Evolutionary conservation across 228 moss, liverwort and hornwort genomes (phyloP), one percentile per base, ranked within the genome.

Genomic region (Sphagnum magellanicum): DNA sequence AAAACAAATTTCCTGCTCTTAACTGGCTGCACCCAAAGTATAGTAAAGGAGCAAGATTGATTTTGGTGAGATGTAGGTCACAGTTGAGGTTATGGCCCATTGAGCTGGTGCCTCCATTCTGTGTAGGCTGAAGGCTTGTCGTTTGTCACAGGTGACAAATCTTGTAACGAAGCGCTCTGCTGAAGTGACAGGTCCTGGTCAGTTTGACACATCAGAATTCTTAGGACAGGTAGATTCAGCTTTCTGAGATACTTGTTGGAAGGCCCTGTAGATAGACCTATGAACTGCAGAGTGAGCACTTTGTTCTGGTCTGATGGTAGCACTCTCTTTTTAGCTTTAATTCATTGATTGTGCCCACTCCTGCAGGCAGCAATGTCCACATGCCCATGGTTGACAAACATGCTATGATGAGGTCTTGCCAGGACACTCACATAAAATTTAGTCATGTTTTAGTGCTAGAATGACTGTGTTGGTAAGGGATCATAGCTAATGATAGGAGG

Each of bases 141-240:
- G 32, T 59, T 13, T 67, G 10, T 66, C 74, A 74, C 78, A 96
- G 96, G 96, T 97, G 71, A 91, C 93, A 76, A 97, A 87, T 70
- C 79, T 91, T 13, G 93, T 97, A 62, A 97, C 96, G 16, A 97
- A 93, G 79, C 84, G 91, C 69, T 97, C 96, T 73, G 85, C 93
- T 58, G 93, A 91, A 70, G 72, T 82, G 65, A 89, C 93, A 69
- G 89, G 89, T 64, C 74, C 83, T 1, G 81, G 83, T 60, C 93
- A 97, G 74, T 97, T 88, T 73, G 96, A 97, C 70, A 91, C 93
- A 53, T 93, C 96, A 15, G 96, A 97, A 68, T 97, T 91, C 66
- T 93, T 93, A 51, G 88, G 87, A 72, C 93, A 97, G 96, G 96
- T 93, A 68, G 49, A 16, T 32, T 32, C 32, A 32, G 32, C 32